Base-by-base conservation (phyloP, 2,329 filamentous ascomycete species). In the Lanzia echinophila region DNA sequence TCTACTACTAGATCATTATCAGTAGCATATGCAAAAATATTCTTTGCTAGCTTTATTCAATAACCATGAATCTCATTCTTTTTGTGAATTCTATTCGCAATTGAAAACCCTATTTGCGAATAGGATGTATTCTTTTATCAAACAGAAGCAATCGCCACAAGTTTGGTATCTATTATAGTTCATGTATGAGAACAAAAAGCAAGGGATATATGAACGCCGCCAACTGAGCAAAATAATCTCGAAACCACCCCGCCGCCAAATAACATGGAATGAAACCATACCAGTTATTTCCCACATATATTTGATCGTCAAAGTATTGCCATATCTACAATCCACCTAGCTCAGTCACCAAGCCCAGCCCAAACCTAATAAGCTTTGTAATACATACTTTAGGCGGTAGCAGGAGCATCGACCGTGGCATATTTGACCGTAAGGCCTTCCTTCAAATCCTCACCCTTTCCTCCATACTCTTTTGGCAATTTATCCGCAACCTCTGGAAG, bases 391-490 rank as follows among this genome's bases (percentile, higher is more conserved):
- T 41, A 50, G 3, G 20, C 31, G 11, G 24, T 13, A 6, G n/a
- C 22, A 4, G 24, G 19, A 24, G 10, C 24, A n/a, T 47, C 51
- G 17, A 19, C 39, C 8, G 50, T 52, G 52, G 59, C 51, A 49
- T 68, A 67, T 50, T 63, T 63, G 28, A 69, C 67, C 45, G 66
- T 64, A 34, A 65, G 48, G 11, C 67, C 67, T 28, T 63, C 60
- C 47, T 60, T 62, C 13, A 73, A 43, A 68, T 75, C 69, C 68
- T 70, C 47, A 47, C 81, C 86, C 62, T 84, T 83, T 24, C 91
- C 92, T 54, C 91, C 92, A 67, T 96, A 96, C 57, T 79, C 82
- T 60, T 79, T 77, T 2, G 90, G 90, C 47, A 96, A 72, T 44
- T 79, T 77, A 46, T 79, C 73, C 12, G 81, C 83, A 54, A 94